A percentile compares a stretch with the other conserved stretches of the same genome.
These are phyloP conservation scores for Lactarius trivialis DNA, from an alignment of 768 basidiomycete genomes.

Conservation along the genomic window DNA sequence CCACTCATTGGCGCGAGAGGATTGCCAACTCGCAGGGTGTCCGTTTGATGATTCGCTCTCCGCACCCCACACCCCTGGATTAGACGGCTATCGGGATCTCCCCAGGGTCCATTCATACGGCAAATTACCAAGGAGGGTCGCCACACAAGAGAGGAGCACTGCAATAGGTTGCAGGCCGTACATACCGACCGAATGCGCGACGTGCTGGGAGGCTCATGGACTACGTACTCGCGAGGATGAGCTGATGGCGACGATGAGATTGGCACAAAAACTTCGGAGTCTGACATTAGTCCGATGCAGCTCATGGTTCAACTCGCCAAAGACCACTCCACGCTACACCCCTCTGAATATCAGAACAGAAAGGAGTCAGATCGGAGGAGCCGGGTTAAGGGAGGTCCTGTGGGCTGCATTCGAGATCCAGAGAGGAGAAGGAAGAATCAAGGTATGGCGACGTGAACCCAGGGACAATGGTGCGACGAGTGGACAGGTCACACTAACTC, in stretches of 20 bases:
- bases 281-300: slow-evolving; percentile 22
- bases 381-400: slow-evolving; percentile 11
- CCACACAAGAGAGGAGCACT: not conserved
- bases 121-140: slow-evolving; percentile 8
- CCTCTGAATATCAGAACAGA: not conserved
- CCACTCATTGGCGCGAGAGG: slow-evolving; percentile 28
- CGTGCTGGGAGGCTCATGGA: slow-evolving; percentile 19
- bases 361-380: not conserved
- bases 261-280: slow-evolving; percentile 20
- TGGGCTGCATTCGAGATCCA: slow-evolving; percentile 38
- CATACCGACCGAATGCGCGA: slow-evolving; percentile 21
- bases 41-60: slow-evolving; percentile 14
- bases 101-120: slow-evolving; percentile 11
- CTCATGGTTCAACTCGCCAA: slow-evolving; percentile 22
- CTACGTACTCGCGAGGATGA: slow-evolving; percentile 18
- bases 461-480: not conserved
- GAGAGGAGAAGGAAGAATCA: slow-evolving; percentile 36
- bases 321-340: slow-evolving; percentile 4
- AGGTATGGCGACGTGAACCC: slow-evolving; percentile 40
- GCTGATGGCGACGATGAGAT: slow-evolving; percentile 19
- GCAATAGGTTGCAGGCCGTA: slow-evolving; percentile 11
- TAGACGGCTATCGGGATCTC: not conserved
- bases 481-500: too few relatives aligned
- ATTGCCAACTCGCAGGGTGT: slow-evolving; percentile 1
- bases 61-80: slow-evolving; percentile 16